Evolutionary conservation across 352 stramenopile genomes (phyloP), one percentile per base, ranked within the genome.

Genomic region (Elongisporangium prolatum): DNA sequence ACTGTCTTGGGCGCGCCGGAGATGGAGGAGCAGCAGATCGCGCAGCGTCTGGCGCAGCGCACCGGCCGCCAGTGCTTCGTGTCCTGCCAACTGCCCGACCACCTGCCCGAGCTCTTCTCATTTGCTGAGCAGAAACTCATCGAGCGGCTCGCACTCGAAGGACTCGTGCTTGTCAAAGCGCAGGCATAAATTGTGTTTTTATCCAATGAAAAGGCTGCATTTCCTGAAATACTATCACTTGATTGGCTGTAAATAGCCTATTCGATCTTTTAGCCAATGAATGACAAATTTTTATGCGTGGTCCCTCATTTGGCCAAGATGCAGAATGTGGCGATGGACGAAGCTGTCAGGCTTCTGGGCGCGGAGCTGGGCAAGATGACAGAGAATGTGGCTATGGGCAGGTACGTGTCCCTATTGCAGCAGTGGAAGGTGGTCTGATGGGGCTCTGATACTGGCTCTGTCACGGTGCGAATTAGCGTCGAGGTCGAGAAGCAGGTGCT

Each of bases 21-120:
- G 65, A 84, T 88, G 70, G 75, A 88, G 52, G 84, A 92, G 58
- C 80, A 90, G 60, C 84, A 94, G 64, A 89, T 94, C 58, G 84
- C 80, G 13, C 84, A 94, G 60, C 68, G 82, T 37, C 69, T 94
- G 16, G 80, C 82, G 49, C 65, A 73, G 20, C 75, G 80, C 34
- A 88, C 84, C 7, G 74, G 71, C 1, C 72, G 74, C 1, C 84
- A 92, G 63, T 90, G 82, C 40, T 94, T 94, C 50, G 82, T 94
- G 56, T 92, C 80, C 16, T 94, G 84, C 48, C 80, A 91, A 55
- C 47, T 94, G 44, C 82, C 84, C 0, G 82, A 90, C 50, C 72
- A 88, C 52, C 52, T 87, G 28, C 81, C 83, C 0, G 84, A 94
- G 54, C 74, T 94, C 21, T 78, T 85, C 40, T 69, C 75, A 10